Evolutionary conservation across 495 filamentous ascomycete genomes (phyloP), one percentile per base, ranked within the genome.

Genomic region (Aspergillus bertholletiae): DNA sequence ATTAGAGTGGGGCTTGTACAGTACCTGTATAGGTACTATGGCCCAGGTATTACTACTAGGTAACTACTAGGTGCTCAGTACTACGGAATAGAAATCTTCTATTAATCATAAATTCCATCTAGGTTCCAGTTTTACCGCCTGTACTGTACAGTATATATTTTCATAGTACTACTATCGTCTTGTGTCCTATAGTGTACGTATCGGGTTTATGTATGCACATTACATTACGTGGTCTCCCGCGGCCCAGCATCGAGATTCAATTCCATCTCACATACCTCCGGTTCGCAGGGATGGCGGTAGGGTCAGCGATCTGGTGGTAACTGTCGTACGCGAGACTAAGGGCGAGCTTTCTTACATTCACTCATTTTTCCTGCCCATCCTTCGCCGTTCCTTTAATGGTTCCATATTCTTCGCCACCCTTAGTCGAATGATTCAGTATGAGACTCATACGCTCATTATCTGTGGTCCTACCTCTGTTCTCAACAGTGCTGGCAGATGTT

Each of bases 401-500:
- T 9, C n/a, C 30, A 11, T 20, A 21, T n/a, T 49, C 46, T 20
- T 2, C 46, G 11, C 30, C 28, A 17, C 18, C 13, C 23, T 32
- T 12, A 49, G 23, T 9, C 15, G 13, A 13, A 17, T 17, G n/a
- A 7, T 17, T 43, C 69, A 74, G 44, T 18, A 78, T 78, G 74
- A 54, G 59, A 50, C 40, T 75, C 48, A 37, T 64, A 32, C 58
- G 57, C 54, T 56, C 69, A 49, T 60, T 77, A 50, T 51, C 69
- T 50, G 60, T 78, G 17, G 60, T 84, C 30, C 53, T 74, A 18
- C 55, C 73, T 24, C 58, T 81, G 13, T 59, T 71, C 39, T 71
- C 77, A 17, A 60, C 70, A 49, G 75, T 68, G 7, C 60, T 81
- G 44, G 85, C 84, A 44, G 82, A 85, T 63, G 72, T 85, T 50